Base-by-base conservation (phyloP, 2,329 filamentous ascomycete species). In the Aspergillus novofumigatus region DNA sequence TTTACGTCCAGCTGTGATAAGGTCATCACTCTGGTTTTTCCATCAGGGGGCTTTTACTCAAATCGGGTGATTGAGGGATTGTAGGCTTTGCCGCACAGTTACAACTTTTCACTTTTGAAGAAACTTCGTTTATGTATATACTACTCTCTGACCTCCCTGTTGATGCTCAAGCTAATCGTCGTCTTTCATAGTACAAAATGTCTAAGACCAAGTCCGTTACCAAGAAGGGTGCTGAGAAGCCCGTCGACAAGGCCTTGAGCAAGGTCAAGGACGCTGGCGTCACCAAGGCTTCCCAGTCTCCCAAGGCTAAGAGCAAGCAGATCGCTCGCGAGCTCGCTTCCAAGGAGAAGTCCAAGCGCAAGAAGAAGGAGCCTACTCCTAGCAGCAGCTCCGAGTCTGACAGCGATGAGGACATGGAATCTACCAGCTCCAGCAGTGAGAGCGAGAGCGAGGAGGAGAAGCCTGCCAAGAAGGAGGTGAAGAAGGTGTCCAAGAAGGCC, bases 221-320 rank as follows among this genome's bases (percentile, higher is more conserved):
- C 55, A 66, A 69, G 66, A 73, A 75, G 65, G 70, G 65, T 52
- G 63, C 65, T 51, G 68, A 77, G 57, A 77, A 78, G 66, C 63
- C 71, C 59, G 68, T 65, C 59, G 70, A 72, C 68, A 78, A 78
- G 71, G 65, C 72, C 64, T 58, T 79, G 62, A 72, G 65, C 69
- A 79, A 79, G 70, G 78, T 78, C 67, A 80, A 80, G 72, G 72
- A 75, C 62, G 71, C 72, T 58, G 76, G 72, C 59, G 72, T 80
- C 55, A 71, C 72, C 63, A 80, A 80, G 71, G 63, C 74, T 47
- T 69, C 77, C 53, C 68, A 77, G 67, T 74, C 71, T 56, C 68
- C 72, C 35, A 77, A 78, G 66, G 62, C 70, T 54, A 78, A 78
- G 75, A 75, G 73, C 72, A 78, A 78, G 69, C 69, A 73, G 57